These are phyloP conservation scores for Nothophytophthora sp. DNA, from an alignment of 352 stramenopile species.

Conservation along the genomic window DNA sequence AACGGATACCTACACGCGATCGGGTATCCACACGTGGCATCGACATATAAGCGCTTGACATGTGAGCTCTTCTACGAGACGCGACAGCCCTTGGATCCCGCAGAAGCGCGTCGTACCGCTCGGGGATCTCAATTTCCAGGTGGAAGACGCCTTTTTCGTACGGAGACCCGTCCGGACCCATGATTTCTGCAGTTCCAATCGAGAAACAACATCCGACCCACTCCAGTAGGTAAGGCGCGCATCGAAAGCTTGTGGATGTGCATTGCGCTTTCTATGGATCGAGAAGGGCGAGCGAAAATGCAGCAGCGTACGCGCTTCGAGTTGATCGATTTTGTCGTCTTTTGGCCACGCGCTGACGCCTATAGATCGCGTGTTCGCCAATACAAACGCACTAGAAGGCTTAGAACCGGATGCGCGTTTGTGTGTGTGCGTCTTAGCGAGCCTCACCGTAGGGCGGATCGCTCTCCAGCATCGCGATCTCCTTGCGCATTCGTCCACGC, in stretches of 20 bases:
- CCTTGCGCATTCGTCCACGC: constrained; percentile 78
- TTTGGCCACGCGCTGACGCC: constrained; percentile 78
- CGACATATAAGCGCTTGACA: no score
- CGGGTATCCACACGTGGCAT: no score
- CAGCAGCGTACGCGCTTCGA: constrained; percentile 70
- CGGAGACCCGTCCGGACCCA: constrained; percentile 77
- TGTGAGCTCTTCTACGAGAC: no score
- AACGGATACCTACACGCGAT: constrained; percentile 69
- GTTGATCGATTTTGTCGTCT: constrained; percentile 68
- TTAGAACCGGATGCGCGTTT: background rate
- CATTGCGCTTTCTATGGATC: background rate
- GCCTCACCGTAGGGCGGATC: constrained; percentile 68
- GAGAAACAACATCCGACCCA: constrained; percentile 2
- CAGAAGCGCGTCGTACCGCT: constrained; percentile 48
- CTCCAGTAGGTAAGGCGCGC: no score
- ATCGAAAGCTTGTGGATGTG: no score
- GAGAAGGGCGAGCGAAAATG: background rate
- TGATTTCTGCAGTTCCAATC: constrained; percentile 52
- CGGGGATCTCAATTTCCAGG: constrained; percentile 74
- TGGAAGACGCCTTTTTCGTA: constrained; percentile 81
- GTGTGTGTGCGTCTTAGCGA: background rate
- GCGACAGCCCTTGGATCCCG: no score
- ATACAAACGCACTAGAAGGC: background rate
- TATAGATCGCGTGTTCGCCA: constrained; percentile 13
- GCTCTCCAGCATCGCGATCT: constrained; percentile 83